Conservation (phyloP, 305 asterid genomes). For the Fraxinus sp. region DNA sequence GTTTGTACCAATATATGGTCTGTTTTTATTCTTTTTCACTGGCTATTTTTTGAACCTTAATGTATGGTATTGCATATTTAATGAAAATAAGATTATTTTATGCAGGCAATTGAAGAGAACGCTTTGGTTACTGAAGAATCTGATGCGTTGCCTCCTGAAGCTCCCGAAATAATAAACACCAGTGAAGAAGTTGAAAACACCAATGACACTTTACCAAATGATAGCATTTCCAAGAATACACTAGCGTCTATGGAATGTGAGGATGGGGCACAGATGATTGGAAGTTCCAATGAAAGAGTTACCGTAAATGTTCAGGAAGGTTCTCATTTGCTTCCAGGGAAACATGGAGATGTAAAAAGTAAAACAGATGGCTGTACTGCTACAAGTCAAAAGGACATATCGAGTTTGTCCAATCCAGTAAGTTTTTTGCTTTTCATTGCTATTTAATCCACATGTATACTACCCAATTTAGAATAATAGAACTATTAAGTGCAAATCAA, state of each 20-base stretch:
- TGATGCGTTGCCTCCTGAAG: conserved; percentile 45
- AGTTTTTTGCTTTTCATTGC: conserved; percentile 14
- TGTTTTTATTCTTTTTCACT: conserved; percentile 4
- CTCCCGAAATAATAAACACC: conserved; percentile 37
- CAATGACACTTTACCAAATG: conserved; percentile 26
- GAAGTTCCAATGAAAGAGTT: conserved; percentile 20
- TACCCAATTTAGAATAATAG: background rate
- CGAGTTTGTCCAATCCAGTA: conserved; percentile 32
- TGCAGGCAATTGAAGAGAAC: conserved; percentile 54
- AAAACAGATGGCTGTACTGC: conserved; percentile 21
- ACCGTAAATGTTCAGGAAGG: conserved; percentile 10
- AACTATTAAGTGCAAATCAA: background rate
- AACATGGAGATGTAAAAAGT: conserved; percentile 28
- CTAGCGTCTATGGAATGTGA: conserved; percentile 13
- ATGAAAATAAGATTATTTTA: conserved; percentile 15
- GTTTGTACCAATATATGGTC: background rate
- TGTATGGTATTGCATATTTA: conserved; percentile 5
- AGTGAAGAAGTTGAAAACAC: conserved; percentile 30
- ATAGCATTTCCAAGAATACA: conserved; percentile 23
- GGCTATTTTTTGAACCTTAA: background rate
- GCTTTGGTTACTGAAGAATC: conserved; percentile 43
- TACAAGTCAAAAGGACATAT: conserved; percentile 9
- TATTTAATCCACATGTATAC: conserved; percentile 8
- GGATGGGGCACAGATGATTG: conserved; percentile 20
- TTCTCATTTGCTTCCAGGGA: conserved; percentile 21